Evolutionary conservation across 2,329 filamentous ascomycete species (phyloP).

Genomic region (Diaporthe ampelina): DNA sequence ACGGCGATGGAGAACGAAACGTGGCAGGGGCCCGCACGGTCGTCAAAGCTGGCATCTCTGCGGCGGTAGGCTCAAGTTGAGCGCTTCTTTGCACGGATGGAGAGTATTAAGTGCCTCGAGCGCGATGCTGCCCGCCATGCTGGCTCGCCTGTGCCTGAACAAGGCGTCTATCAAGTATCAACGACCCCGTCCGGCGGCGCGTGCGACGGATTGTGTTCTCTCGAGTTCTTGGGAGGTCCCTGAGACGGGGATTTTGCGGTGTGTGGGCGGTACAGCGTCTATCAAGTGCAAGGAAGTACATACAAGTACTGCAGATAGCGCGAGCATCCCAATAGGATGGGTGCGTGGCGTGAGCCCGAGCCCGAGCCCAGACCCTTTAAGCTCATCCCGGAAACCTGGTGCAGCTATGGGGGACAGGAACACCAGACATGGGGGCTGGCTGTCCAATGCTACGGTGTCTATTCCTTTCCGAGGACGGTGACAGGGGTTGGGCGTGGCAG

Average conservation of each 20-base stretch:
- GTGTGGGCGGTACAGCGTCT: conserved; percentile 7
- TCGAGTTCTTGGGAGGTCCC: conserved; percentile 11
- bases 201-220: conserved; percentile 14
- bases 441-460: conserved; percentile 27
- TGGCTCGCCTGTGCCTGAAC: conserved; percentile 17
- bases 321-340: conserved; percentile 32
- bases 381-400: conserved; percentile 46
- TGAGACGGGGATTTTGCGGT: not conserved
- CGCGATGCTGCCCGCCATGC: not conserved
- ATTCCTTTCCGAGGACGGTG: conserved; percentile 30
- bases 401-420: conserved; percentile 41
- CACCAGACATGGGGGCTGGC: conserved; percentile 35
- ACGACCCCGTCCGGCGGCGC: conserved; percentile 10
- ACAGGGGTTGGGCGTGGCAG: conserved; percentile 31
- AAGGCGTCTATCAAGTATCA: not conserved
- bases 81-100: not conserved
- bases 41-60: conserved; percentile 22
- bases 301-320: conserved; percentile 10
- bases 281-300: conserved; percentile 9
- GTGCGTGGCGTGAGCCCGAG: conserved; percentile 37
- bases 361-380: conserved; percentile 41
- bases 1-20: conserved; percentile 4
- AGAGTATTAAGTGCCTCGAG: not conserved
- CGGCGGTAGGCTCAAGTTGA: conserved; percentile 2
- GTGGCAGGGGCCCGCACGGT: conserved; percentile 7